Evolutionary conservation across 345 rosid genomes (phyloP), one percentile per base, ranked within the genome.

Genomic region (Excoecaria cochinchinensis): DNA sequence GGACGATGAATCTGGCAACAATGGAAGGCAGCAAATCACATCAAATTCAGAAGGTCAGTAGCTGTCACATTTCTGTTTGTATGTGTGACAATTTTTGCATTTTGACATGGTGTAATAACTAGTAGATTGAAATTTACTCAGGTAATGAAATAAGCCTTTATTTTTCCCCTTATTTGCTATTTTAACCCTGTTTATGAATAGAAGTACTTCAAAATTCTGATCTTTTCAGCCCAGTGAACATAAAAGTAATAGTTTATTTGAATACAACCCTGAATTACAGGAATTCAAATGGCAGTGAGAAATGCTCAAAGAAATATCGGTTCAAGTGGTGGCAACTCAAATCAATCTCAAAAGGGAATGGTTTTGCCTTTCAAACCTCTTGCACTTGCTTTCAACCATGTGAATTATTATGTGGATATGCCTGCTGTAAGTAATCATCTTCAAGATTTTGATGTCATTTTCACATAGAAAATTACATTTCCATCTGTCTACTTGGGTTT

Each of bases 371-470:
- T 90, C 81, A 85, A 84, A 56, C 97, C 93, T 0, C 86, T 89
- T 80, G 87, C 93, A 58, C 86, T 93, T 48, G 90, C 95, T 74
- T 93, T 93, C 73, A 76, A 87, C 78, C 84, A 87, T 60, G 83
- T 91, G 73, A 90, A 86, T 61, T 91, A 93, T 82, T 87, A 71
- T 76, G 94, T 91, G 1, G 97, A 93, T 74, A 93, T 90, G 90
- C 98, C 98, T 12, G 84, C 82, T 17, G 98, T 93, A 81, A 81
- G 87, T 73, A 60, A 24, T 65, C 70, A 9, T 39, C 68, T n/a
- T 50, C 22, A 24, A 51, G 51, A 15, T 6, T 8, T 42, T 42
- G 4, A 25, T 0, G 44, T 65, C 69, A 16, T 5, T 19, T 39
- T 3, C n/a, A 39, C 48, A 40, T 64, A 39, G 22, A 24, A 4